These are phyloP conservation scores for Penicillium concentricum DNA, from an alignment of 2,329 filamentous ascomycete species.

Conservation along the genomic window DNA sequence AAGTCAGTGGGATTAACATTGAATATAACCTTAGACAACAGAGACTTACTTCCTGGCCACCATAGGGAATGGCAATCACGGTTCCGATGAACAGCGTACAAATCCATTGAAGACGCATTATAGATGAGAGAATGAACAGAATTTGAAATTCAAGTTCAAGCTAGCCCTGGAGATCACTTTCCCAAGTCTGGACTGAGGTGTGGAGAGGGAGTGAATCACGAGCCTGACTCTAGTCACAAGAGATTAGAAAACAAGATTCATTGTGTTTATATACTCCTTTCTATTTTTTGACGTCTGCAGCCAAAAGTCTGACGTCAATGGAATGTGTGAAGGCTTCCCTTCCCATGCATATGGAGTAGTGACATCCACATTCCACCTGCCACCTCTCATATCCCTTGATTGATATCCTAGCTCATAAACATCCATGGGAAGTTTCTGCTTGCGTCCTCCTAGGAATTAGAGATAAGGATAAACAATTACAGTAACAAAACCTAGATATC, in stretches of 20 bases:
- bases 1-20: not conserved
- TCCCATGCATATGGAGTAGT: not conserved
- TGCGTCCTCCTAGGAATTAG: not conserved
- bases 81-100: constrained; percentile 3
- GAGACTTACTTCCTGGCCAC: not conserved
- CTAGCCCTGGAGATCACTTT: not conserved
- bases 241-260: not conserved
- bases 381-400: constrained; percentile 5
- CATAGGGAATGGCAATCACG: constrained; percentile 7
- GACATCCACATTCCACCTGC: constrained; percentile 5
- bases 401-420: not conserved
- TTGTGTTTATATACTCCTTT: not conserved
- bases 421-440: not conserved
- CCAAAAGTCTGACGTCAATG: constrained; percentile 12
- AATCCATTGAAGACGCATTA: constrained; percentile 10
- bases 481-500: not conserved
- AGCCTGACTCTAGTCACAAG: not conserved
- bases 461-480: not conserved
- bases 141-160: not conserved
- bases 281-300: not conserved
- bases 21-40: not conserved
- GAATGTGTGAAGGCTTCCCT: constrained; percentile 6
- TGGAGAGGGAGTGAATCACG: too few species aligned
- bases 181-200: not conserved
- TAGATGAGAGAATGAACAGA: not conserved